Evolutionary conservation across 495 filamentous ascomycete species (phyloP), one percentile per base, ranked within the genome.

Genomic region (Hyphodiscus hymeniophilus): DNA sequence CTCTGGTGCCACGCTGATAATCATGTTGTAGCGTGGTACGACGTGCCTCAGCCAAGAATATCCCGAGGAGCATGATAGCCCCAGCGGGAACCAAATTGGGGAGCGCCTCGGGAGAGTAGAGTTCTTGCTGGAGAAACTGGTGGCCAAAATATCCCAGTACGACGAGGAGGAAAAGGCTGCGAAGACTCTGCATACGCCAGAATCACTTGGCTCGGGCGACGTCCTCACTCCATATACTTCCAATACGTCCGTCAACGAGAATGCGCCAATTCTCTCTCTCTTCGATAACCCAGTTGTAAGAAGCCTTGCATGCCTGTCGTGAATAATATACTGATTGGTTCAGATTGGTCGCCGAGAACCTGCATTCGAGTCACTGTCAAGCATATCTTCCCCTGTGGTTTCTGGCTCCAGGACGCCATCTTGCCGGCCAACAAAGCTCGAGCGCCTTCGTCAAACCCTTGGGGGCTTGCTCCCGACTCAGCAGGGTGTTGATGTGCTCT

Each of bases 41-140:
- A 52, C 52, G 17, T 77, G 74, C 53, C 61, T 70, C 26, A 72
- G 68, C 60, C 74, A 77, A 50, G 72, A 75, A 49, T 71, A 69
- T 32, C 55, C 68, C 4, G 65, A 74, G 39, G 66, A 67, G 30
- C 47, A 58, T 32, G 45, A 50, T n/a, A 47, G 62, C 11, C 58
- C 56, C 34, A 40, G 54, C 41, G 67, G 67, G 36, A 55, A 47
- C 34, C 59, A 63, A 38, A 59, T 70, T 40, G 63, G 60, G 23
- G 71, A 74, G 42, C 63, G 72, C 5, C 54, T 77, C 26, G 68
- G 58, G 24, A 63, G 68, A 0, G 63, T 75, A 0, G 74, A 76
- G 40, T 56, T 58, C 1, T 55, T 74, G 16, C 60, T 77, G 38
- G 69, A 74, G 50, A 67, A 44, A 41, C 51, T 72, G 5, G 64